Base-by-base conservation (phyloP, 495 filamentous ascomycete genomes). In the Aspergillus mulundensis region DNA sequence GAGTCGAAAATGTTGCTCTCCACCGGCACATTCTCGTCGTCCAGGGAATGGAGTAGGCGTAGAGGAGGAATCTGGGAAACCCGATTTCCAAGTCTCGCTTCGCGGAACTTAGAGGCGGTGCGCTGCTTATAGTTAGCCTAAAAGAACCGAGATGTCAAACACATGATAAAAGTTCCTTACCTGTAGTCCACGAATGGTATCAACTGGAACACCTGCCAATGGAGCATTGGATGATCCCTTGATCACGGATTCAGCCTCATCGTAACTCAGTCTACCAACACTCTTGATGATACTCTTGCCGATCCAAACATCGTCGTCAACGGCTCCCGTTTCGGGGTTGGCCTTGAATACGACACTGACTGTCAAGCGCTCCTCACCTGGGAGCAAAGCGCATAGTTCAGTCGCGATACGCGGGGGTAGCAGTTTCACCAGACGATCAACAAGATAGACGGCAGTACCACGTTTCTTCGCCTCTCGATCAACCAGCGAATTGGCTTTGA, bases 381-480 rank as follows among this genome's bases (percentile, higher is more conserved):
- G 91, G 44, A 83, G 84, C 58, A 98, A 74, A 50, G 93, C 91
- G 76, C 90, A 94, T 48, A 97, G 77, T 49, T 97, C 93, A 38
- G 83, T 81, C 8, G 91, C 87, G 51, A 98, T 78, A 67, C 86
- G 89, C 0, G 87, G 78, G 15, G 94, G 94, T 43, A 98, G 82
- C 82, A 98, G 82, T 60, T 92, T 90, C 66, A 96, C 96, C 51
- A 88, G 83, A 21, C 91, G 84, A 72, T 96, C 92, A 70, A 95
- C 87, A 49, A 98, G 76, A 61, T 97, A 91, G 15, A 98, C 94
- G 34, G 89, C 92, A 49, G 94, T 97, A 54, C 93, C 95, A 28
- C 94, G 87, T 78, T 98, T 98, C 83, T 95, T 96, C 1, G 94
- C 94, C 74, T 98, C 94, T 41, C 94, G 87, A 66, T 98, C 94